Evolutionary conservation across 345 rosid species (phyloP).

Genomic region (Tarenaya hassleriana): DNA sequence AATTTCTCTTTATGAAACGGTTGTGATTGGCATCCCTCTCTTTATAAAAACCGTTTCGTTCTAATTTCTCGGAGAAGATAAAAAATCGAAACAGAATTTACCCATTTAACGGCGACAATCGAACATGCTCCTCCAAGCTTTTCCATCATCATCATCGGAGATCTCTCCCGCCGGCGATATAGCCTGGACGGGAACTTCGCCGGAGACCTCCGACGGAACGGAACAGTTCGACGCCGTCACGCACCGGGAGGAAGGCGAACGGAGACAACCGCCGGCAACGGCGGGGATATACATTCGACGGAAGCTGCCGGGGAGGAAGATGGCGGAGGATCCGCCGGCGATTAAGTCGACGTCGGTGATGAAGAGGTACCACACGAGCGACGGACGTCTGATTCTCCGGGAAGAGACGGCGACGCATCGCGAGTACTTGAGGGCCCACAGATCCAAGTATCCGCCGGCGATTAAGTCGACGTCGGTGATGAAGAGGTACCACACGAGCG

Average conservation of each 20-base stretch:
- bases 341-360: constrained; percentile 42
- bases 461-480: constrained; percentile 42
- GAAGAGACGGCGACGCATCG: constrained; percentile 39
- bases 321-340: constrained; percentile 45
- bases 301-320: constrained; percentile 12
- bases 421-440: constrained; percentile 44
- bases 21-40: too few relatives aligned
- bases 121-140: too few relatives aligned
- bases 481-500: constrained; percentile 36
- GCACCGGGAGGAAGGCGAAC: not conserved
- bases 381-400: constrained; percentile 44
- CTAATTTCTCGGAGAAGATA: too few relatives aligned
- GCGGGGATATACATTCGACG: not conserved
- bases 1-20: too few relatives aligned
- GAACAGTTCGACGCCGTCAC: not conserved
- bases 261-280: not conserved
- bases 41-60: too few relatives aligned
- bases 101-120: too few relatives aligned
- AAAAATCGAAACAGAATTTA: too few relatives aligned
- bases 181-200: too few relatives aligned
- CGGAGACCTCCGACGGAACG: too few relatives aligned
- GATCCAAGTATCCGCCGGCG: constrained; percentile 47
- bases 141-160: too few relatives aligned
- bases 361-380: constrained; percentile 36
- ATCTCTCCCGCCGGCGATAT: too few relatives aligned